Evolutionary conservation across 768 basidiomycete species (phyloP), one percentile per base, ranked within the genome.

Genomic region (Phaeotremella skinneri): DNA sequence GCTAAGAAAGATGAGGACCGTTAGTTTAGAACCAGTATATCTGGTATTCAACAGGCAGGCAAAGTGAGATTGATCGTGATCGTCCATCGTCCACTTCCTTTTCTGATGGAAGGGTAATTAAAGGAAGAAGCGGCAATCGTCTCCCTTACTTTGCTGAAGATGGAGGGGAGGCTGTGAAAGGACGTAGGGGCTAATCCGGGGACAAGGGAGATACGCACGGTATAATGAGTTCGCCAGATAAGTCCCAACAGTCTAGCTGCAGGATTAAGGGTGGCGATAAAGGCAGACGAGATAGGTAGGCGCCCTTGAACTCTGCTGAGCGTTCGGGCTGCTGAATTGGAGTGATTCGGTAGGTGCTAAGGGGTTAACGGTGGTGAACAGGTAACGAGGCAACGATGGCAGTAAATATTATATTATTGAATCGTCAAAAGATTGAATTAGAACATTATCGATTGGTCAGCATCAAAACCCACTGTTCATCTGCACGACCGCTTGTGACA

Each of bases 211-310:
- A 59, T 21, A 23, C 90, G 78, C 80, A 93, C 91, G 89, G 88
- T 63, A 87, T 82, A 56, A 89, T 81, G 41, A 81, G 81, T 69
- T 87, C 85, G 14, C 88, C 89, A 52, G 84, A 81, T 17, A 82
- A 80, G 77, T 90, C 88, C 68, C 83, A 82, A 60, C 91, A 84
- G 47, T 83, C 84, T 53, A 96, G 82, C 67, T 86, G 88, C 16
- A 87, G 88, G 59, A 96, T 83, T 27, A 89, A 81, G 5, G 91
- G 88, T 41, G 91, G 91, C 9, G 89, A 86, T 56, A 94, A 80
- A 17, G 91, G 88, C 52, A 91, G 79, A 49, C 89, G 86, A 59
- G 88, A 90, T 52, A 91, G 80, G 56, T 81, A 85, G 21, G 83
- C 83, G 50, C 82, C 79, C 48, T 88, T 87, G 76, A 90, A 91